A percentile compares a stretch with the other conserved stretches of the same genome.
Conservation (phyloP, 495 filamentous ascomycete genomes). For the Bryoglossum gracile region DNA sequence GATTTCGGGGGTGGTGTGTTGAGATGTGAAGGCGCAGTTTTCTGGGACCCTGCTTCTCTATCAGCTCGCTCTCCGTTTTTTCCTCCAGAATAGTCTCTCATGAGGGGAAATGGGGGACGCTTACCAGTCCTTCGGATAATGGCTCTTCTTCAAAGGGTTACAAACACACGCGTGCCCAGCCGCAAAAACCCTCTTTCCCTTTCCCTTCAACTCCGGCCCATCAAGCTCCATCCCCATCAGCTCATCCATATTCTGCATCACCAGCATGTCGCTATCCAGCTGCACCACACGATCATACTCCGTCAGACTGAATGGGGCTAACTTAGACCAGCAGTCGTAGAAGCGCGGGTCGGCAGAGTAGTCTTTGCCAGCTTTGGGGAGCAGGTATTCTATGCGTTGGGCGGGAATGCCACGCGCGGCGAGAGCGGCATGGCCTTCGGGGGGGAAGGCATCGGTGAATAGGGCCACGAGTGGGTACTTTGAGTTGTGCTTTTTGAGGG, state of each 20-base stretch:
- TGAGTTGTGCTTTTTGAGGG: conserved; percentile 47
- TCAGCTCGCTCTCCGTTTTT: conserved; percentile 1
- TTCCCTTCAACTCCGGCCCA: conserved; percentile 38
- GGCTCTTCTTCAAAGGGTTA: conserved; percentile 66
- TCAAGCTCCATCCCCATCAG: conserved; percentile 71
- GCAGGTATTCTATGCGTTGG: conserved; percentile 54
- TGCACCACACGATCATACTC: conserved; percentile 69
- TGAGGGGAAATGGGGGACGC: too few relatives aligned
- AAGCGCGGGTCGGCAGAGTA: conserved; percentile 63
- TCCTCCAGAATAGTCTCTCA: too few relatives aligned
- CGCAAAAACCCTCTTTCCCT: conserved; percentile 56
- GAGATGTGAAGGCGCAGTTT: conserved; percentile 70
- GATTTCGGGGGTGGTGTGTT: conserved; percentile 48
- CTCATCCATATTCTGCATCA: conserved; percentile 75
- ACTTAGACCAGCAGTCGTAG: conserved; percentile 78
- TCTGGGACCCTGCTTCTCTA: conserved; percentile 44
- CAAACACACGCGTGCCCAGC: conserved; percentile 74
- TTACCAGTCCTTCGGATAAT: conserved; percentile 70
- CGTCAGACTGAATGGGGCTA: conserved; percentile 63
- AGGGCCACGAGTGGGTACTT: conserved; percentile 69
- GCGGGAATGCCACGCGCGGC: conserved; percentile 54
- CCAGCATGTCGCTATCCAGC: conserved; percentile 82
- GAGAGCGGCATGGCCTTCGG: conserved; percentile 55
- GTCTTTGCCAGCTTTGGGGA: conserved; percentile 50
- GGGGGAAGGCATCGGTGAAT: conserved; percentile 64